Conservation (phyloP, 306 rosid species). For the Fragaria iinumae region DNA sequence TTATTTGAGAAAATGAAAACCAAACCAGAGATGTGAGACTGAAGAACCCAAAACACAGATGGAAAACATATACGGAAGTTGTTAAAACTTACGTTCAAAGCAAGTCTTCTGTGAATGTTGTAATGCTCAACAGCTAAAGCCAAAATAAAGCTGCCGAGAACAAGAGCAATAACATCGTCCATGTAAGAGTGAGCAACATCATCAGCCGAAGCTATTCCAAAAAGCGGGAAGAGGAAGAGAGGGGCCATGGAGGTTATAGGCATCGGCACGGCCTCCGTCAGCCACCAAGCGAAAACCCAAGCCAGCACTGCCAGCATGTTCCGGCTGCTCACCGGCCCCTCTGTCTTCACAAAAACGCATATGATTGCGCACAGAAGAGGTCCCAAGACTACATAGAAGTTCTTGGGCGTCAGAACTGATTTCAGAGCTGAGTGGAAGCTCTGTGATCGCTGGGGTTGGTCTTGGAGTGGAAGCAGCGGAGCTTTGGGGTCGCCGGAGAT, state of each 20-base stretch:
- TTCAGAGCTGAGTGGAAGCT: constrained; percentile 8
- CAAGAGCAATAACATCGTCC: constrained; percentile 78
- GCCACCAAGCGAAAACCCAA: constrained; percentile 88
- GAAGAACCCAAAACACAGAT: neutral
- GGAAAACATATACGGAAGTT: neutral
- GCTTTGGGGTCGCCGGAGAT: constrained; percentile 42
- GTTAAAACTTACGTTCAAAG: constrained; percentile 63
- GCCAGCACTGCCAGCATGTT: constrained; percentile 74
- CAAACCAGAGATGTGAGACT: too few relatives aligned
- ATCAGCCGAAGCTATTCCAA: constrained; percentile 68
- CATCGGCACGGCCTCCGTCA: constrained; percentile 83
- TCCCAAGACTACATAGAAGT: constrained; percentile 47
- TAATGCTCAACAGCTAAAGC: constrained; percentile 93
- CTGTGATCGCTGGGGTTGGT: constrained; percentile 24
- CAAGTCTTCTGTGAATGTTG: constrained; percentile 74
- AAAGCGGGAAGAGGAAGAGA: constrained; percentile 69
- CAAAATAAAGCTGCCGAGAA: constrained; percentile 79
- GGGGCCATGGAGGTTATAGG: constrained; percentile 89
- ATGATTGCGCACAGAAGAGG: constrained; percentile 52
- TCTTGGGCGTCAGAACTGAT: constrained; percentile 39
- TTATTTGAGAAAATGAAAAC: neutral
- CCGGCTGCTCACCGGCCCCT: constrained; percentile 39
- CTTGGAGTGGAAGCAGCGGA: constrained; percentile 60
- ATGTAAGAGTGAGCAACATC: constrained; percentile 71
- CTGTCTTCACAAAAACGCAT: constrained; percentile 50